Conservation (phyloP, 108 stramenopile species). For the Ochromonas danica region DNA sequence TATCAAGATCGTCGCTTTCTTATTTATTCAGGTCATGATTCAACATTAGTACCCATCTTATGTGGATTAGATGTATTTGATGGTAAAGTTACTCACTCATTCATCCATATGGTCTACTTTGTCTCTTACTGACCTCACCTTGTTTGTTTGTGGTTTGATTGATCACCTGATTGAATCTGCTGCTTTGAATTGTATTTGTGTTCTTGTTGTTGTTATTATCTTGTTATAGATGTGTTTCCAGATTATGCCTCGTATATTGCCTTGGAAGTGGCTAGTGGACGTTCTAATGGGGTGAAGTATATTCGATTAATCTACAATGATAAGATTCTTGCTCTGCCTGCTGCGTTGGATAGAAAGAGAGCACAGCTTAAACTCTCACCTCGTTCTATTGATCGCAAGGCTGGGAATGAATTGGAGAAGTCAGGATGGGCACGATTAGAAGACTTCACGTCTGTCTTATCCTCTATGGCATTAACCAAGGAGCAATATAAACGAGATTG, state of each 20-base stretch:
- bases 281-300: not conserved
- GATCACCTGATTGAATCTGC: not conserved
- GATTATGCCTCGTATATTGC: not conserved
- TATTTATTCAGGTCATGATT: slow-evolving; percentile 12
- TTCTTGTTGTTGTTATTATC: not conserved
- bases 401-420: not conserved
- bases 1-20: not conserved
- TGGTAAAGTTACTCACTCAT: not conserved
- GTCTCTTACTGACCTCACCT: too few relatives aligned
- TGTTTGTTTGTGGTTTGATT: too few relatives aligned
- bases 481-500: not conserved
- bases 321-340: too few relatives aligned
- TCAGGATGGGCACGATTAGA: not conserved
- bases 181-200: not conserved
- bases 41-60: not conserved
- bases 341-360: too few relatives aligned
- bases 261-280: not conserved
- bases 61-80: not conserved
- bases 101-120: not conserved
- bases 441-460: not conserved
- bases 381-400: too few relatives aligned
- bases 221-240: not conserved
- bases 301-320: slow-evolving; percentile 1
- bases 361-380: too few relatives aligned
- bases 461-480: not conserved